Percentiles rank a stretch among this genome's conserved stretches.
These are phyloP conservation scores for Citrullus amarus DNA, from an alignment of 306 rosid genomes.

Conservation along the genomic window DNA sequence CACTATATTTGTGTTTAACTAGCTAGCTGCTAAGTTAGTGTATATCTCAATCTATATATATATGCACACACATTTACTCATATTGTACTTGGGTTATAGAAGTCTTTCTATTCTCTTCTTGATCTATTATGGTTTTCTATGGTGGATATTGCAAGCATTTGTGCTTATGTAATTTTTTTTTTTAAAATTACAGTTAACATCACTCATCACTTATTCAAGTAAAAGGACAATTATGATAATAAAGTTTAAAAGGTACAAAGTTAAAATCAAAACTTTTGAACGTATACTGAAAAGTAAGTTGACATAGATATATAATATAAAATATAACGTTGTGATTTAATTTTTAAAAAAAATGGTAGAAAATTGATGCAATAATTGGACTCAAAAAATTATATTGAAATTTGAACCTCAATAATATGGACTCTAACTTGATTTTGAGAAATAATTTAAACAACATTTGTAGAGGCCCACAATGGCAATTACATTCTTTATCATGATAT, in stretches of 20 bases:
- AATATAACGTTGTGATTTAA: not conserved
- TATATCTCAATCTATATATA: no score
- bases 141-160: no score
- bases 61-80: no score
- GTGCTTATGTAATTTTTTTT: not conserved
- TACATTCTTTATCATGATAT: not conserved
- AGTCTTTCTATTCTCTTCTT: no score
- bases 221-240: not conserved
- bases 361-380: not conserved
- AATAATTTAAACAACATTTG: not conserved
- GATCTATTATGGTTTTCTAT: no score
- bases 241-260: not conserved
- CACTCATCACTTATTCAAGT: not conserved
- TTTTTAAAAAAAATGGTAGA: not conserved
- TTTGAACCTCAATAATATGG: not conserved
- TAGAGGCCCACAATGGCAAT: not conserved
- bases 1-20: no score
- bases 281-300: no score
- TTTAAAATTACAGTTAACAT: not conserved
- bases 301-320: not conserved
- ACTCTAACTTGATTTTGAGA: not conserved
- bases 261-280: not conserved
- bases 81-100: no score
- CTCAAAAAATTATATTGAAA: not conserved
- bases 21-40: no score